These are phyloP conservation scores for Plasmodium knowlesi DNA, from an alignment of 169 alveolate genomes.

Conservation along the genomic window DNA sequence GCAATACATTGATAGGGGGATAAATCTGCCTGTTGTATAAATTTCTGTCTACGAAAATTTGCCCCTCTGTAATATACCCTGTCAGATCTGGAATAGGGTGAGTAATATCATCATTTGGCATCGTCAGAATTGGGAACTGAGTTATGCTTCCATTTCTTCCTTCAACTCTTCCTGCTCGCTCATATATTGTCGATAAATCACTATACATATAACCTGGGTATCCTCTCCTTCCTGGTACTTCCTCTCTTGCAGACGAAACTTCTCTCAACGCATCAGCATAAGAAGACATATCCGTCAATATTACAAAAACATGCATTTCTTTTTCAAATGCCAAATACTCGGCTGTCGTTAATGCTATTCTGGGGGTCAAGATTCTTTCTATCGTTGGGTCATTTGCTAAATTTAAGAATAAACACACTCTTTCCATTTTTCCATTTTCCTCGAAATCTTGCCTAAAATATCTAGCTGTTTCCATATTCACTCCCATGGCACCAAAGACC, in stretches of 20 bases:
- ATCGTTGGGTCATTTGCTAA: slow-evolving; percentile 99
- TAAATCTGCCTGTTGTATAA: slow-evolving; percentile 97
- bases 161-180: slow-evolving; percentile 99
- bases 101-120: slow-evolving; percentile 99
- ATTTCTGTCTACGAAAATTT: slow-evolving; percentile 98
- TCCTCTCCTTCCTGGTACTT: slow-evolving; percentile 99
- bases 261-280: slow-evolving; percentile 99
- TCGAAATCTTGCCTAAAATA: slow-evolving; percentile 99
- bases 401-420: slow-evolving; percentile 98
- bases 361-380: slow-evolving; percentile 98
- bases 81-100: slow-evolving; percentile 99
- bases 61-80: slow-evolving; percentile 99
- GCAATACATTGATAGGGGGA: slow-evolving; percentile 98
- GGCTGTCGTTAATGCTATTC: slow-evolving; percentile 99
- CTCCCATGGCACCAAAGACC: slow-evolving; percentile 99
- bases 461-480: slow-evolving; percentile 99
- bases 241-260: slow-evolving; percentile 99
- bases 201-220: slow-evolving; percentile 99
- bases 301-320: slow-evolving; percentile 98
- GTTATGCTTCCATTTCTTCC: slow-evolving; percentile 98
- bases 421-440: slow-evolving; percentile 99
- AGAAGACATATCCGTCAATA: slow-evolving; percentile 99
- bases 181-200: slow-evolving; percentile 99
- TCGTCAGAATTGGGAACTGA: slow-evolving; percentile 99
- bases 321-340: slow-evolving; percentile 99